A percentile compares a stretch with the other conserved stretches of the same genome.
phyloP scores from a whole-genome alignment of 164 flowering plant genomes.

The Saururus chinensis region DNA sequence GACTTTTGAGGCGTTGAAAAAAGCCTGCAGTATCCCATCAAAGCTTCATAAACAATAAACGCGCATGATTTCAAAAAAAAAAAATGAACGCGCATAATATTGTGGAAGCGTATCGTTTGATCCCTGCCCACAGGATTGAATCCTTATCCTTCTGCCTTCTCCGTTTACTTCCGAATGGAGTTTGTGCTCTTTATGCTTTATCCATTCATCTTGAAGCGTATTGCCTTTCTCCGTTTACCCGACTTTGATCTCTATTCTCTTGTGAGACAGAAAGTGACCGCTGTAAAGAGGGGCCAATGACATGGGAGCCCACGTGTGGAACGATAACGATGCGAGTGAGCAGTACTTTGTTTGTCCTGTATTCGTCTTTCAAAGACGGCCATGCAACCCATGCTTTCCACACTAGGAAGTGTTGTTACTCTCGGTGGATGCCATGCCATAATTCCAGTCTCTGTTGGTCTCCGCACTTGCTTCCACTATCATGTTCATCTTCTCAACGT shows the following conservation, averaged over 20 bases:
- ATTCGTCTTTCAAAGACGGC: background rate
- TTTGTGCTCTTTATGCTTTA: too few species aligned
- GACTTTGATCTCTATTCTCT: background rate
- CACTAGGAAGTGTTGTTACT: background rate
- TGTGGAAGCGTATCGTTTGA: too few species aligned
- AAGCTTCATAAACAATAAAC: too few species aligned
- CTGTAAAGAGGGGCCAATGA: background rate
- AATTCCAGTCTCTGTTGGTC: background rate
- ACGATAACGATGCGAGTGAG: background rate
- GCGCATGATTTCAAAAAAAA: too few species aligned
- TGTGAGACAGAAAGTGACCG: background rate
- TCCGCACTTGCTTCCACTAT: too few species aligned
- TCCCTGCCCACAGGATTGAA: too few species aligned
- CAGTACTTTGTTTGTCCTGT: background rate
- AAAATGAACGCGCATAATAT: too few species aligned
- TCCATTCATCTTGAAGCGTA: too few species aligned
- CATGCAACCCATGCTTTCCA: background rate
- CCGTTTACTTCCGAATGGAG: too few species aligned
- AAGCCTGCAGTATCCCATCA: background rate
- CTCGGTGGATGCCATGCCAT: constrained; percentile 5
- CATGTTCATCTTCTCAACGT: too few species aligned
- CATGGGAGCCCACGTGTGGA: background rate
- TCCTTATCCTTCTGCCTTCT: too few species aligned
- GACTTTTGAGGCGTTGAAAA: background rate
- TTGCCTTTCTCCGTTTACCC: background rate